phyloP scores from a whole-genome alignment of 1,284 basidiomycete species.

The Mycena sp. region DNA sequence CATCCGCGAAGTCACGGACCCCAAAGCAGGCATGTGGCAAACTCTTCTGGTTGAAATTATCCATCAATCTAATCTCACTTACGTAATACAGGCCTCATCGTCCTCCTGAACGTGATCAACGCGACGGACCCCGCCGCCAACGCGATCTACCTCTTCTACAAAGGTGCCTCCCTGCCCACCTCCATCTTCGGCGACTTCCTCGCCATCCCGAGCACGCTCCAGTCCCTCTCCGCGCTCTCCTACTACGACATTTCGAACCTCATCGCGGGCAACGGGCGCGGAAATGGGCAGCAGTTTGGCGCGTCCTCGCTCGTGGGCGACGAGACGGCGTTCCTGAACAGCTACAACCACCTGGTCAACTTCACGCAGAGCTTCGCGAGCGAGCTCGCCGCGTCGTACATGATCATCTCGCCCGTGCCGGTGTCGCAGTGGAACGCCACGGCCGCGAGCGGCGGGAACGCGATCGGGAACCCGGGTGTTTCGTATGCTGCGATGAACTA shows the following conservation, averaged over 20 bases:
- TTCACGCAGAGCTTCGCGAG: constrained; percentile 35
- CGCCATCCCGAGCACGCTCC: constrained; percentile 4
- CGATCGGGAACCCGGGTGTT: constrained; percentile 45
- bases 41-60: background rate
- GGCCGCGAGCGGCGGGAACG: constrained; percentile 37
- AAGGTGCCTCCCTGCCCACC: constrained; percentile 12
- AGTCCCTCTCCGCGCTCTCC: background rate
- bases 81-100: background rate
- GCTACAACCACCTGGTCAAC: background rate
- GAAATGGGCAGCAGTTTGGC: constrained; percentile 24
- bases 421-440: constrained; percentile 41
- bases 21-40: constrained; percentile 13
- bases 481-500: constrained; percentile 44
- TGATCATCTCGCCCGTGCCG: constrained; percentile 48
- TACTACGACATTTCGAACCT: constrained; percentile 15
- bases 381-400: constrained; percentile 33
- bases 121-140: constrained; percentile 4
- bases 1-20: constrained; percentile 20
- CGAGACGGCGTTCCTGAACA: constrained; percentile 8
- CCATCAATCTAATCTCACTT: no score
- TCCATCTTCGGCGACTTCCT: constrained; percentile 22
- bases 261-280: constrained; percentile 7
- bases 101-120: constrained; percentile 1
- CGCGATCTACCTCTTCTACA: constrained; percentile 19
- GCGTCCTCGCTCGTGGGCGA: constrained; percentile 17